Evolutionary conservation across 441 rosid genomes (phyloP), one percentile per base, ranked within the genome.

Genomic region (Brassica balearica): DNA sequence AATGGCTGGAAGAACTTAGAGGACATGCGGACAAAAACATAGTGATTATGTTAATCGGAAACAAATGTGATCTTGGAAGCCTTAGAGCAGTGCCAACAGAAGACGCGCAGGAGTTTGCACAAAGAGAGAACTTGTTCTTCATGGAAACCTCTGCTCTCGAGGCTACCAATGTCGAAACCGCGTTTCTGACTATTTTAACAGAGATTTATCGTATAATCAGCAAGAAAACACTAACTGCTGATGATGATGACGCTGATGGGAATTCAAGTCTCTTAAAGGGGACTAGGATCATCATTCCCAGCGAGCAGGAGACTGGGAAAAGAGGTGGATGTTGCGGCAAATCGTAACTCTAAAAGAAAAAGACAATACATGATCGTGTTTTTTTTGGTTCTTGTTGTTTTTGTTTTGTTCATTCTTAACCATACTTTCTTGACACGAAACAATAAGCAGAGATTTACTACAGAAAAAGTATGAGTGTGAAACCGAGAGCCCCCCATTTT

Each of bases 201-300:
- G 91, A 91, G 87, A 90, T 90, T 15, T 91, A 89, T 11, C 78
- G 88, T 74, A 84, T 91, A 76, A 85, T 89, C 68, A 77, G 94
- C 84, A 91, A 91, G 88, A 91, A 88, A 83, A 70, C 90, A 25
- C 78, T 91, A 27, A 68, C 86, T 2, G 91, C 87, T 3, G 90
- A 87, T 9, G 89, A 84, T 6, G 68, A 69, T 4, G 88, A 86
- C 73, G 74, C 77, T 0, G 80, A 56, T 67, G 86, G 88, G 12
- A 81, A 78, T 27, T 73, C 88, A 10, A 74, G 79, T 69, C 86
- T 89, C 66, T 84, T 91, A 25, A 89, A 86, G 71, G 96, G 96
- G 53, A 89, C 96, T 51, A 88, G 87, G 72, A 91, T 91, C 43
- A 69, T 89, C 68, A 89, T 91, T 60, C 94, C 96, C 0, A 77